Base-by-base conservation (phyloP, 306 rosid species). In the Cucurbita argyrosperma region DNA sequence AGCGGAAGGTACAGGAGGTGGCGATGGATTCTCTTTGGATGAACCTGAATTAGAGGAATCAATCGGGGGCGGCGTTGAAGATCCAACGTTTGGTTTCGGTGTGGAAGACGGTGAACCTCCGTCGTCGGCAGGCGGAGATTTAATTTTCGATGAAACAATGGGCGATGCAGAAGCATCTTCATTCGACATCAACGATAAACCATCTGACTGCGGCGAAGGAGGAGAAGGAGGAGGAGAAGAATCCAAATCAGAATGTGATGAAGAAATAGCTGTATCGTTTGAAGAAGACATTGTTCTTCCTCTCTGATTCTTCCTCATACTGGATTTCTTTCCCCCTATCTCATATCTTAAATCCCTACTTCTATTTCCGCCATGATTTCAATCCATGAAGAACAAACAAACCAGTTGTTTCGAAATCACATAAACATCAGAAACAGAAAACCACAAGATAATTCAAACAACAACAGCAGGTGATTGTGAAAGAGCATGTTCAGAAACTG, bases 41-140 rank as follows among this genome's bases (percentile, higher is more conserved):
- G 69, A 43, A 62, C 39, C 15, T 10, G 65, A n/a, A 1, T 77
- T 38, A 0, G 74, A 76, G 0, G 72, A 16, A 0, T 71, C 47
- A 0, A 82, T 74, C 12, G 81, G 12, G 0, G 79, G 58, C 0
- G 83, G 80, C n/a, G 84, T 23, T 3, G 77, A 23, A 0, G 76
- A 3, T 0, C 76, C 35, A 8, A 56, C 23, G 37, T 23, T 4
- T 14, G 56, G 63, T 0, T 59, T 47, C 0, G 84, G 54, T 4
- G 78, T 30, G 19, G 74, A 66, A 38, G 79, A 66, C 14, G 58
- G 54, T 12, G 58, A 75, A 75, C 1, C 6, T 40, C 8, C 15
- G 3, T 7, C 58, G 39, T 8, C 81, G 37, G 8, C 35, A 43
- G 15, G 81, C 19, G 8, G 74, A 63, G 3, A 30, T 73, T 53